A percentile compares a stretch with the other conserved stretches of the same genome.
Evolutionary conservation across 495 filamentous ascomycete species (phyloP).

Genomic region (Durotheca rogersii): DNA sequence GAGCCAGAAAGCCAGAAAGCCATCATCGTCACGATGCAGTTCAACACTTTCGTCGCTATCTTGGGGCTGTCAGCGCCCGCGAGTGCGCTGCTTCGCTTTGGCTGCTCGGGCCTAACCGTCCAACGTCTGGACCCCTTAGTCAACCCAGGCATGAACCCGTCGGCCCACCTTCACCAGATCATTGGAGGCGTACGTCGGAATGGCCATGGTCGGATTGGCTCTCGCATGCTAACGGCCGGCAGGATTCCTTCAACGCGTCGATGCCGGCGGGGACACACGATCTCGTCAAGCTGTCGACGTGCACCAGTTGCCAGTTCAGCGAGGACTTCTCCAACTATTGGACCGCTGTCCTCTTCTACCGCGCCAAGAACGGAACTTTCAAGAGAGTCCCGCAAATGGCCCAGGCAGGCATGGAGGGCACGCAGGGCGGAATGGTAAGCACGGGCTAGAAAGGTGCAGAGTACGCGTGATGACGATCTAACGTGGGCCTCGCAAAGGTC

Average conservation of each 20-base stretch:
- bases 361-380: slow-evolving; percentile 39
- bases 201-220: too few relatives aligned
- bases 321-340: slow-evolving; percentile 50
- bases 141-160: slow-evolving; percentile 40
- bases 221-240: slow-evolving; percentile 1
- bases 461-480: background rate
- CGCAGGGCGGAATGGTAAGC: slow-evolving; percentile 42
- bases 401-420: slow-evolving; percentile 44
- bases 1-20: background rate
- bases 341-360: slow-evolving; percentile 46
- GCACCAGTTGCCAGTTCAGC: slow-evolving; percentile 43
- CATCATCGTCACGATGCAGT: slow-evolving; percentile 38
- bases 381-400: slow-evolving; percentile 45
- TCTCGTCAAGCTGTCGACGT: slow-evolving; percentile 38
- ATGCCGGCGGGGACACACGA: slow-evolving; percentile 41
- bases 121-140: slow-evolving; percentile 46
- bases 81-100: slow-evolving; percentile 44
- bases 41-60: slow-evolving; percentile 41
- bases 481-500: slow-evolving; percentile 26
- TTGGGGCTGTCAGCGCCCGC: slow-evolving; percentile 49
- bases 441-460: background rate
- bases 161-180: slow-evolving; percentile 48
- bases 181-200: slow-evolving; percentile 57
- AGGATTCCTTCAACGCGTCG: slow-evolving; percentile 39
- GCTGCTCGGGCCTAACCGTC: slow-evolving; percentile 50